Percentiles rank a stretch among this genome's conserved stretches.
Evolutionary conservation across 2,329 filamentous ascomycete genomes (phyloP).

Genomic region (Aureobasidium zeae): DNA sequence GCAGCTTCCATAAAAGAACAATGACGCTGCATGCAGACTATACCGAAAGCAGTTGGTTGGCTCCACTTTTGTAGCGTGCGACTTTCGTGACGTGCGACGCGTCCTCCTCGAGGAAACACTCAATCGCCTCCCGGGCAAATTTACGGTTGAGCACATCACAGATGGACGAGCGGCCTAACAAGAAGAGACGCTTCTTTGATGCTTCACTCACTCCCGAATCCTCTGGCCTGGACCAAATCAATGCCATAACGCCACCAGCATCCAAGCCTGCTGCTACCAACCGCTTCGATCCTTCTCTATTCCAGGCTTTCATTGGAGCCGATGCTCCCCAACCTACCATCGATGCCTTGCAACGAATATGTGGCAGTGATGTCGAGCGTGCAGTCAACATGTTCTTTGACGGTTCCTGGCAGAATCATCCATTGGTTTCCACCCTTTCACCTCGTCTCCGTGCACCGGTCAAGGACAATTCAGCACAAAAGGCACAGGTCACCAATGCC

Average conservation of each 20-base stretch:
- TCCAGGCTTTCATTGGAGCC: conserved; percentile 50
- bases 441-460: not conserved
- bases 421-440: not conserved
- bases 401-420: conserved; percentile 47
- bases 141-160: conserved; percentile 31
- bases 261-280: conserved; percentile 16
- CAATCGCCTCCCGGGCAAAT: too few species aligned
- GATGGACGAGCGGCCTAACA: conserved; percentile 46
- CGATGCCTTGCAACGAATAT: conserved; percentile 39
- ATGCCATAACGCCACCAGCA: too few species aligned
- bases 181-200: conserved; percentile 54
- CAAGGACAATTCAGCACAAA: conserved; percentile 10
- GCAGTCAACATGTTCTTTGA: conserved; percentile 58
- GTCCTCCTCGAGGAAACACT: too few species aligned
- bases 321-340: conserved; percentile 38
- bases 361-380: conserved; percentile 47
- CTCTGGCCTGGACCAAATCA: conserved; percentile 27
- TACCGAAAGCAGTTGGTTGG: too few species aligned
- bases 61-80: too few species aligned
- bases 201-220: conserved; percentile 24
- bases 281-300: conserved; percentile 46
- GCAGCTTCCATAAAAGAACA: too few species aligned
- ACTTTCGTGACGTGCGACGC: too few species aligned
- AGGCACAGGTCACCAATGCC: conserved; percentile 16
- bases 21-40: too few species aligned